These are phyloP conservation scores for Mycena alexandri DNA, from an alignment of 768 basidiomycete genomes.

Conservation along the genomic window DNA sequence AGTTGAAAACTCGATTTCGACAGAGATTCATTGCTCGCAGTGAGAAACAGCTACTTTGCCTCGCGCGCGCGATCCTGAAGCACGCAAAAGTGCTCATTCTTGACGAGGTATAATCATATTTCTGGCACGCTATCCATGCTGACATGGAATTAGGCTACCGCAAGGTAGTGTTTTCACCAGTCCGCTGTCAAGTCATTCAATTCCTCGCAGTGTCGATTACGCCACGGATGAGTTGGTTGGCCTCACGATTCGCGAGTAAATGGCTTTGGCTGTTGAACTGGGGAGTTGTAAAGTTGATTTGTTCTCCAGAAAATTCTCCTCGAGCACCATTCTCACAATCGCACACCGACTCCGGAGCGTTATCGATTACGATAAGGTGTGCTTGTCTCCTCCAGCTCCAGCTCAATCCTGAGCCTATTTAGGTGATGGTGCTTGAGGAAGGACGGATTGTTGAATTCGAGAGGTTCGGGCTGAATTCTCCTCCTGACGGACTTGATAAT, in stretches of 20 bases:
- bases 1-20: too few relatives aligned
- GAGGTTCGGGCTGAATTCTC: constrained; percentile 52
- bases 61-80: constrained; percentile 88
- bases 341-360: constrained; percentile 84
- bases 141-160: constrained; percentile 66
- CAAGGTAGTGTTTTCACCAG: constrained; percentile 52
- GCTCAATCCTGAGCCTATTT: background rate
- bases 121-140: background rate
- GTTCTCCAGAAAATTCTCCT: constrained; percentile 72
- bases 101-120: constrained; percentile 71
- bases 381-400: constrained; percentile 38
- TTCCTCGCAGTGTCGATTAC: constrained; percentile 21
- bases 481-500: background rate
- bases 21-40: constrained; percentile 51
- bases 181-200: background rate
- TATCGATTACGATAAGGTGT: constrained; percentile 85
- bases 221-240: constrained; percentile 86
- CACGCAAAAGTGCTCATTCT: constrained; percentile 83
- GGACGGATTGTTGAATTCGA: constrained; percentile 56
- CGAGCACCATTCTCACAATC: constrained; percentile 86
- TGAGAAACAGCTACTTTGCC: constrained; percentile 84
- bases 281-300: background rate
- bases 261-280: constrained; percentile 11
- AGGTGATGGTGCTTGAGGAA: constrained; percentile 84
- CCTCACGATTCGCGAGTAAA: constrained; percentile 83